Percentiles rank a stretch among this genome's conserved stretches.
Evolutionary conservation across 164 flowering plant species (phyloP).

Genomic region (Kalanchoe fedtschenkoi): DNA sequence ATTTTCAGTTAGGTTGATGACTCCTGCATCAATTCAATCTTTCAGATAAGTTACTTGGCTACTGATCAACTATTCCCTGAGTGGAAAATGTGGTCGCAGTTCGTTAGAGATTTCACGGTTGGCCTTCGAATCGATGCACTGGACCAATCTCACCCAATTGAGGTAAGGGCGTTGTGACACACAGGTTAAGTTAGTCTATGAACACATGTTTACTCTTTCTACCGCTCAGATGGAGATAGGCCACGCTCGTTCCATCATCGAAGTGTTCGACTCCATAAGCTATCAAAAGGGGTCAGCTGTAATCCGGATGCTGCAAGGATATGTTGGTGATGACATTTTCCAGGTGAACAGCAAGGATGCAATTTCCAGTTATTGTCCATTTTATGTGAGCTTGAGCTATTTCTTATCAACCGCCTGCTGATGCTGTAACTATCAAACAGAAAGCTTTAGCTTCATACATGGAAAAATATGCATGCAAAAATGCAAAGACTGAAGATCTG

Average conservation of each 20-base stretch:
- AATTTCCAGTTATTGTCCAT: neutral
- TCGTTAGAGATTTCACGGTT: neutral
- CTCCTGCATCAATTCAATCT: neutral
- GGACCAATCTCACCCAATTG: constrained; percentile 27
- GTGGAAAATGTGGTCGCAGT: constrained; percentile 12
- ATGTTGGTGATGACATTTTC: constrained; percentile 18
- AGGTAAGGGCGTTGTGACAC: constrained; percentile 12
- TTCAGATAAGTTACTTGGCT: constrained; percentile 14
- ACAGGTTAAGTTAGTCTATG: neutral
- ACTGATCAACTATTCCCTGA: constrained; percentile 7
- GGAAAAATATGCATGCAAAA: constrained; percentile 20
- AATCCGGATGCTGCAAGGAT: constrained; percentile 25
- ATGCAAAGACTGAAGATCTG: constrained; percentile 28
- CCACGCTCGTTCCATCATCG: constrained; percentile 20
- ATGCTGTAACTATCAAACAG: constrained; percentile 16
- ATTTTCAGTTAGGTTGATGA: neutral
- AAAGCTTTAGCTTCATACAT: constrained; percentile 22
- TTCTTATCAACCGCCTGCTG: too few relatives aligned
- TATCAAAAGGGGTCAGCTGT: constrained; percentile 28
- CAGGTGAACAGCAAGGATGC: constrained; percentile 11
- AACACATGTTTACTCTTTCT: neutral
- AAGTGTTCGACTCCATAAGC: constrained; percentile 23
- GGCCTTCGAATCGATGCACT: constrained; percentile 13
- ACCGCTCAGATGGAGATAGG: constrained; percentile 22
- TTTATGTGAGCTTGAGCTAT: neutral